Evolutionary conservation across 371 early-diverging fungal genomes (phyloP).

Genomic region (Mortierella sp.): DNA sequence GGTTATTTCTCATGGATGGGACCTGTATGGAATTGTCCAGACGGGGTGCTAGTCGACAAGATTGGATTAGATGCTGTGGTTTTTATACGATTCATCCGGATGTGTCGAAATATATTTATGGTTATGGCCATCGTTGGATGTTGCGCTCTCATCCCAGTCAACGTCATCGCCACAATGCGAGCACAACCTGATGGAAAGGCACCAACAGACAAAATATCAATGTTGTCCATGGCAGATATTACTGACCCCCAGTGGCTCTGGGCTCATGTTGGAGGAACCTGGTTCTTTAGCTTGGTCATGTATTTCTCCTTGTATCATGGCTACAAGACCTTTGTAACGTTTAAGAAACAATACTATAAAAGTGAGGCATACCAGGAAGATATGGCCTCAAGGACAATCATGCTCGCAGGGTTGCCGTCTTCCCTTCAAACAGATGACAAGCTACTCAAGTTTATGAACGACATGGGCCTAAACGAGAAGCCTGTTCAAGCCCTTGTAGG

Average conservation of each 20-base stretch:
- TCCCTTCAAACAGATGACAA: constrained; percentile 69
- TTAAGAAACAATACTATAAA: constrained; percentile 70
- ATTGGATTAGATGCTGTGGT: constrained; percentile 85
- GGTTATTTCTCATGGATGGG: constrained; percentile 77
- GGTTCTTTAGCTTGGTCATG: constrained; percentile 68
- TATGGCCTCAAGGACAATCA: constrained; percentile 74
- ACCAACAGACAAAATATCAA: constrained; percentile 54
- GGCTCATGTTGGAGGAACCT: constrained; percentile 71
- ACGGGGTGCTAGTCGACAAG: constrained; percentile 69
- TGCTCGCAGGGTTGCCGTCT: constrained; percentile 77
- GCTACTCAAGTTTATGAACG: constrained; percentile 66
- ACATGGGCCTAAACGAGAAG: constrained; percentile 60
- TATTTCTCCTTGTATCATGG: constrained; percentile 61
- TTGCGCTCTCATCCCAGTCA: constrained; percentile 73
- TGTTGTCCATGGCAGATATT: constrained; percentile 56
- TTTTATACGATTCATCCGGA: constrained; percentile 79
- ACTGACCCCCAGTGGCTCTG: constrained; percentile 63
- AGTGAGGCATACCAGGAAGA: constrained; percentile 72
- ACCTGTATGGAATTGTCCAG: constrained; percentile 71
- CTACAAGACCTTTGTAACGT: constrained; percentile 65
- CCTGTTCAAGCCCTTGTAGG: constrained; percentile 77
- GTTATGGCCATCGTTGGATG: constrained; percentile 71
- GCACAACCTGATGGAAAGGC: constrained; percentile 30
- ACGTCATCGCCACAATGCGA: constrained; percentile 63
- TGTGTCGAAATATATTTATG: constrained; percentile 71